A percentile compares a stretch with the other conserved stretches of the same genome.
Conservation (phyloP, 1,139 yeast genomes). For the Spencermartinsiella ligniputridi region DNA sequence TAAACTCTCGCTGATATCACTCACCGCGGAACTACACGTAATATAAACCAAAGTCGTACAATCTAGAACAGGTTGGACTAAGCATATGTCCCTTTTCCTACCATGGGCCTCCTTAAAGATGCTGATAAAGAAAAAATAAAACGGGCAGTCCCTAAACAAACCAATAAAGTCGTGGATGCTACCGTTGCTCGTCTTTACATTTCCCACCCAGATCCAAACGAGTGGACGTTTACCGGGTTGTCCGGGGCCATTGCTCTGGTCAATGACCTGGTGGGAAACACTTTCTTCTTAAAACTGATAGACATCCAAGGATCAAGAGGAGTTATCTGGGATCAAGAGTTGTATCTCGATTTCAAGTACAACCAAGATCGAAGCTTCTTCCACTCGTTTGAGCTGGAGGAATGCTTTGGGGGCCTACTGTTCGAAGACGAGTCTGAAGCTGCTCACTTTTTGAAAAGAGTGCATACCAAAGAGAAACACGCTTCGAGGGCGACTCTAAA, state of each 20-base stretch:
- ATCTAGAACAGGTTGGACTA: too few species aligned
- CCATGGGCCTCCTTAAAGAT: constrained; percentile 44
- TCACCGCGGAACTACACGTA: too few species aligned
- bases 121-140: constrained; percentile 85
- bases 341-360: constrained; percentile 82
- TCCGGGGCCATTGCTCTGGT: constrained; percentile 83
- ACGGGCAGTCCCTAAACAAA: constrained; percentile 80
- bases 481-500: constrained; percentile 81
- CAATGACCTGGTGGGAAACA: constrained; percentile 91
- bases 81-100: neutral
- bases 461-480: constrained; percentile 69
- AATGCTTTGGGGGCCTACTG: constrained; percentile 79
- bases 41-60: too few species aligned
- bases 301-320: constrained; percentile 80
- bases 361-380: constrained; percentile 92
- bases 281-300: constrained; percentile 82
- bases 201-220: constrained; percentile 76
- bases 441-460: constrained; percentile 72
- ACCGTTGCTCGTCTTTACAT: constrained; percentile 86
- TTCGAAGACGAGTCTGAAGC: constrained; percentile 92
- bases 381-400: constrained; percentile 91
- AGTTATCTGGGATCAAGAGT: constrained; percentile 94
- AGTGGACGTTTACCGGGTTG: constrained; percentile 86
- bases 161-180: constrained; percentile 85
- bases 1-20: too few species aligned